Conservation (phyloP, 495 filamentous ascomycete genomes). For the Hypoxylon cercidicola region DNA sequence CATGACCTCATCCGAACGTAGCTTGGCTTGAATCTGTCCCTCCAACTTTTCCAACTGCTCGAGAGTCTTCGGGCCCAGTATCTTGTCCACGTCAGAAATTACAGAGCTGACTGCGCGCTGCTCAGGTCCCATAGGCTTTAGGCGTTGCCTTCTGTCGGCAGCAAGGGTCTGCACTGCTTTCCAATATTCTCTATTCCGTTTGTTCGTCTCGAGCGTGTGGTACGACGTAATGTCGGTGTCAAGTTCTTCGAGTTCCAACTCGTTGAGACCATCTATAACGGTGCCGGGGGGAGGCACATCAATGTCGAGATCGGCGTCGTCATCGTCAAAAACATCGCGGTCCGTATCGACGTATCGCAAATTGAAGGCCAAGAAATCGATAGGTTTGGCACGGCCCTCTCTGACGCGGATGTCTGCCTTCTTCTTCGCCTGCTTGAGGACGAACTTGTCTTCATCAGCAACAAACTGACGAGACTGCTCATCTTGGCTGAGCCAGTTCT, state of each 20-base stretch:
- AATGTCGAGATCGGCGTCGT: constrained; percentile 75
- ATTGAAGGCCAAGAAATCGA: constrained; percentile 95
- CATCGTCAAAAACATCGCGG: constrained; percentile 80
- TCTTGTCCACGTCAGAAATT: constrained; percentile 84
- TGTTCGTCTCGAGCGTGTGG: constrained; percentile 78
- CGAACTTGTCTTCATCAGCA: constrained; percentile 93
- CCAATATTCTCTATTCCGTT: constrained; percentile 88
- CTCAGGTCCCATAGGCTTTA: constrained; percentile 68
- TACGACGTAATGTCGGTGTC: constrained; percentile 90
- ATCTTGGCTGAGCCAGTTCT: constrained; percentile 63
- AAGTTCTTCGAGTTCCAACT: constrained; percentile 77
- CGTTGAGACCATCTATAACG: constrained; percentile 79
- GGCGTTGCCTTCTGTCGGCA: constrained; percentile 75
- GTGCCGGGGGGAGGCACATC: constrained; percentile 84
- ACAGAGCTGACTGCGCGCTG: constrained; percentile 83
- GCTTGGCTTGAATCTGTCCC: constrained; percentile 81
- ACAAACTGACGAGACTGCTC: constrained; percentile 87
- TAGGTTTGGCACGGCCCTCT: constrained; percentile 88
- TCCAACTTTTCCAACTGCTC: constrained; percentile 87
- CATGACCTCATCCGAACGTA: constrained; percentile 88
- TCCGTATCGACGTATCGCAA: constrained; percentile 88
- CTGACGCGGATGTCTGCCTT: constrained; percentile 97
- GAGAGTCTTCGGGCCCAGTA: constrained; percentile 86
- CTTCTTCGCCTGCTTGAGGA: constrained; percentile 96
- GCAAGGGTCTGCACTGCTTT: constrained; percentile 88